Evolutionary conservation across 441 rosid species (phyloP).

Genomic region (Raphanus hybrid): DNA sequence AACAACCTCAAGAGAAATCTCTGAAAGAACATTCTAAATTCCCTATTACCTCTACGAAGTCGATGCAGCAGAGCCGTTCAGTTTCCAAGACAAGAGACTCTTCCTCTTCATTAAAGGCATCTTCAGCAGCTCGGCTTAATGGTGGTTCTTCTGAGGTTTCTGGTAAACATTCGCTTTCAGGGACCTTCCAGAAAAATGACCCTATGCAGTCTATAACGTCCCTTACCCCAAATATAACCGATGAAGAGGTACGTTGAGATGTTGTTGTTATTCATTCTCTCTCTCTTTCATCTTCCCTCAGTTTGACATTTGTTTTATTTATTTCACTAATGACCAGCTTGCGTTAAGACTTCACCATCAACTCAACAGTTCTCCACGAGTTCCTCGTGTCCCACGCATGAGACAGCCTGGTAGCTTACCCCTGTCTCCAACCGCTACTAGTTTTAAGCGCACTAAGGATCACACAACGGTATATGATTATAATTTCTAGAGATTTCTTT

Average conservation of each 20-base stretch:
- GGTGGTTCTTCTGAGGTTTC: slow-evolving; percentile 52
- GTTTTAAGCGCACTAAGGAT: slow-evolving; percentile 83
- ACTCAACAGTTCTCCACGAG: slow-evolving; percentile 98
- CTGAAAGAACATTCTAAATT: slow-evolving; percentile 54
- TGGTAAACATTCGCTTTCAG: slow-evolving; percentile 50
- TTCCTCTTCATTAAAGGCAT: slow-evolving; percentile 53
- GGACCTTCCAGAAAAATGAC: slow-evolving; percentile 56
- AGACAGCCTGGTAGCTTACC: slow-evolving; percentile 90
- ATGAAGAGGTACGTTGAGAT: slow-evolving; percentile 80
- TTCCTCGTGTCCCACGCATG: slow-evolving; percentile 94
- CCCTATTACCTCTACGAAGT: slow-evolving; percentile 45
- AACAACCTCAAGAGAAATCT: slow-evolving; percentile 42
- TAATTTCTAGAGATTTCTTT: background rate
- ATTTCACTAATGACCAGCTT: slow-evolving; percentile 58
- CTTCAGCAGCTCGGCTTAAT: slow-evolving; percentile 48
- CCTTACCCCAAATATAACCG: slow-evolving; percentile 64
- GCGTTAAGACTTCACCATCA: slow-evolving; percentile 98
- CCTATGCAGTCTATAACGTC: slow-evolving; percentile 52
- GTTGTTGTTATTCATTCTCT: background rate
- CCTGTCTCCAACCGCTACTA: slow-evolving; percentile 73
- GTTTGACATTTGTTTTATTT: slow-evolving; percentile 27
- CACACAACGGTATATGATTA: slow-evolving; percentile 66
- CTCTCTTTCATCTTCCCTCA: slow-evolving; percentile 15
- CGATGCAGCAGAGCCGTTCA: slow-evolving; percentile 55
- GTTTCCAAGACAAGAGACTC: slow-evolving; percentile 61